Percentiles rank a stretch among this genome's conserved stretches.
These are phyloP conservation scores for Hypoxylon sp. DNA, from an alignment of 2,329 filamentous ascomycete species.

Conservation along the genomic window DNA sequence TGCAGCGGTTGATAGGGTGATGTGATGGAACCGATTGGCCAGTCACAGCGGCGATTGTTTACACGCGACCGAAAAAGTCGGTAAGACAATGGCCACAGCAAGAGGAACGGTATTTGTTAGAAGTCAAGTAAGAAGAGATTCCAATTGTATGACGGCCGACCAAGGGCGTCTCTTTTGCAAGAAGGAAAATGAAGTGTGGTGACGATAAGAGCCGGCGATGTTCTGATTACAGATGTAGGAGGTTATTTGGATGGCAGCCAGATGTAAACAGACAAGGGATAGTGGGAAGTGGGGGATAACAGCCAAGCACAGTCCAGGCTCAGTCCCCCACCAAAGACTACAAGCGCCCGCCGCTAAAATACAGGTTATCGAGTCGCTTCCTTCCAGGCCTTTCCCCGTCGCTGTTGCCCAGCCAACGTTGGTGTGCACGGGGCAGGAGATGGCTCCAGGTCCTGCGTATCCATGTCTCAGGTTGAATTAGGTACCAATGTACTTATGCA, in stretches of 20 bases:
- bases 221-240: constrained; percentile 24
- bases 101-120: neutral
- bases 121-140: constrained; percentile 1
- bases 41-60: constrained; percentile 31
- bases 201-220: constrained; percentile 21
- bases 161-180: constrained; percentile 12
- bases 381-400: constrained; percentile 20
- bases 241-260: constrained; percentile 37
- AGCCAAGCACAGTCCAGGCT: constrained; percentile 8
- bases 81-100: constrained; percentile 1
- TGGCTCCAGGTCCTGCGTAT: constrained; percentile 3
- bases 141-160: constrained; percentile 20
- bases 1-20: constrained; percentile 17
- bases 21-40: constrained; percentile 8
- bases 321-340: constrained; percentile 18
- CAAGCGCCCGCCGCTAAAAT: constrained; percentile 36
- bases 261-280: constrained; percentile 43
- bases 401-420: constrained; percentile 36
- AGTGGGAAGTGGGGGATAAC: constrained; percentile 35
- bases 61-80: constrained; percentile 18
- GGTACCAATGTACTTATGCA: constrained; percentile 29
- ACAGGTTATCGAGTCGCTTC: constrained; percentile 11
- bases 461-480: constrained; percentile 35
- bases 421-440: constrained; percentile 19
- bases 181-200: constrained; percentile 28